Base-by-base conservation (phyloP, 1,284 basidiomycete genomes). In the Sanghuangporus sanghuang region DNA sequence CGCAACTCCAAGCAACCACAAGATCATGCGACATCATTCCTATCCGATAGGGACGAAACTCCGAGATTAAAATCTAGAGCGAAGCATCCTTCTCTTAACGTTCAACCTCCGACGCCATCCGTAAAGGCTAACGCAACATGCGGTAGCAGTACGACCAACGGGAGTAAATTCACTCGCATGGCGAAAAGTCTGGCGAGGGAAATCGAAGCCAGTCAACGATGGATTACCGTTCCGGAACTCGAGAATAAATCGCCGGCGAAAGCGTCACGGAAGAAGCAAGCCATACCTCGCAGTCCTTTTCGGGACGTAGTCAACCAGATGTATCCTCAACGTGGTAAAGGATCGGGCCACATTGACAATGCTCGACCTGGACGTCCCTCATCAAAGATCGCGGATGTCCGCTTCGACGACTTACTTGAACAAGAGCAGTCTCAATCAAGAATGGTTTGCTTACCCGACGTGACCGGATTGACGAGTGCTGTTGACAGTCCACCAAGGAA, bases 381-480 rank as follows among this genome's bases (percentile, higher is more conserved):
- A 5, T 57, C 57, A 0, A 58, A 40, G 35, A 62, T 53, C 44
- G 58, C 49, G n/a, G 59, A 57, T 36, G 12, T 12, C 11, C 40
- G 44, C 42, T 54, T 21, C 49, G 53, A 9, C 38, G 63, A 44
- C 49, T 27, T 23, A 49, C 16, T 46, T 36, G 53, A 44, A 27
- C 32, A 63, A 42, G 11, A 58, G 12, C 44, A 27, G 18, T 55
- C 57, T 16, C 50, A 40, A 2, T 64, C 63, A 23, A 60, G 48
- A 32, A 27, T 48, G 52, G 73, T 92, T 12, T 79, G 87, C 54
- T 75, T 93, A 2, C 90, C 90, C 0, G 90, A 92, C 67, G 83
- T 93, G 6, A 93, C 90, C 2, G 90, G 90, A 0, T 71, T 93
- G 12, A 93, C 90, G 0, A 86, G 79, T 55, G 90, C 87, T 0